Conservation (phyloP, 768 basidiomycete species). For the Podaxis rugospora region DNA sequence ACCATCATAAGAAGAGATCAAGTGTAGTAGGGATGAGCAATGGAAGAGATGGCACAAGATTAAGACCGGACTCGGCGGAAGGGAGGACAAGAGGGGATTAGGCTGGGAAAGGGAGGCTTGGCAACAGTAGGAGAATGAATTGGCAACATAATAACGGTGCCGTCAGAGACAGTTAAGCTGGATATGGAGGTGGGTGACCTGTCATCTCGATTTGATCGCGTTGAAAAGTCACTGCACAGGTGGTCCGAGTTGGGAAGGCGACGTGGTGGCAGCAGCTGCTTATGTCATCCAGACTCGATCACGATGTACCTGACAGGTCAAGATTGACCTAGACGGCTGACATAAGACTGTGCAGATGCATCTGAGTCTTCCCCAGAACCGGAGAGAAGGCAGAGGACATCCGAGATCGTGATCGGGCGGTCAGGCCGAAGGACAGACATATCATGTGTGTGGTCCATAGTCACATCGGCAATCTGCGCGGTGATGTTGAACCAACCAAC, state of each 20-base stretch:
- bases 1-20: neutral
- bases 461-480: conserved; percentile 26
- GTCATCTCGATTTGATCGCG: conserved; percentile 11
- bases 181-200: neutral
- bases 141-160: conserved; percentile 9
- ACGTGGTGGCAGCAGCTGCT: conserved; percentile 1
- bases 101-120: conserved; percentile 5
- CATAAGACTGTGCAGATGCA: neutral
- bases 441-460: conserved; percentile 13
- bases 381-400: conserved; percentile 23
- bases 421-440: conserved; percentile 20
- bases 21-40: neutral
- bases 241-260: conserved; percentile 11
- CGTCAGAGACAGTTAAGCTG: conserved; percentile 9
- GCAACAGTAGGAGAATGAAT: conserved; percentile 7
- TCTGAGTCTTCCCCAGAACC: conserved; percentile 28
- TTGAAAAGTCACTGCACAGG: neutral
- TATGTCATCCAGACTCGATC: conserved; percentile 14
- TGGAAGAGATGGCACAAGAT: neutral
- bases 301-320: conserved; percentile 15
- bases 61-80: conserved; percentile 7
- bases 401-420: conserved; percentile 30
- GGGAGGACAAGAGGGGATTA: conserved; percentile 5
- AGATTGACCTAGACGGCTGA: conserved; percentile 9
- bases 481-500: conserved; percentile 13